phyloP scores from a whole-genome alignment of 495 filamentous ascomycete species.

The Xylaria sp. region DNA sequence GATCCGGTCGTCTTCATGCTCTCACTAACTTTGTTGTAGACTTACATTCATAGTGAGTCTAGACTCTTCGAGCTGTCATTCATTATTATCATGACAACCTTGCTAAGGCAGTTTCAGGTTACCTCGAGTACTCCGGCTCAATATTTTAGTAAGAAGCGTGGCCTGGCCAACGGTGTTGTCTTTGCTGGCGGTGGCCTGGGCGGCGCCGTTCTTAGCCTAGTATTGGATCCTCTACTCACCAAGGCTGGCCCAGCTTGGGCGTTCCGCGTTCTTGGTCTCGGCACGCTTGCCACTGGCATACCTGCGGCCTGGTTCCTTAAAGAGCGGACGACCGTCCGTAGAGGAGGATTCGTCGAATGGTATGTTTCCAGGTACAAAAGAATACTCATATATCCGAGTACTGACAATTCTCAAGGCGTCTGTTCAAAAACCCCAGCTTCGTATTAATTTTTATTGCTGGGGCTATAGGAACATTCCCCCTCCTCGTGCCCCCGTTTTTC shows the following conservation, averaged over 20 bases:
- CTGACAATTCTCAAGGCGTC: constrained; percentile 40
- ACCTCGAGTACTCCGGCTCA: constrained; percentile 59
- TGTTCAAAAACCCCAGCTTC: constrained; percentile 61
- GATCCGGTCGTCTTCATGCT: neutral
- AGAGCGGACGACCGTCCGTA: constrained; percentile 56
- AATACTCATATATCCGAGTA: neutral
- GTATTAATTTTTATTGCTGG: constrained; percentile 58
- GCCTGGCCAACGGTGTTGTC: constrained; percentile 64
- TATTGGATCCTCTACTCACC: constrained; percentile 54
- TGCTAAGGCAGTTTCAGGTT: constrained; percentile 39
- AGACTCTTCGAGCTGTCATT: neutral
- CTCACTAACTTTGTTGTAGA: constrained; percentile 5
- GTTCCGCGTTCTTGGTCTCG: constrained; percentile 57
- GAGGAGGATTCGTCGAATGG: constrained; percentile 59
- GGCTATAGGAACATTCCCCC: constrained; percentile 65
- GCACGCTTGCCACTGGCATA: constrained; percentile 45
- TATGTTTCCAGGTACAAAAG: constrained; percentile 22
- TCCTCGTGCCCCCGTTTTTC: constrained; percentile 68
- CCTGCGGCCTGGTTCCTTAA: constrained; percentile 65
- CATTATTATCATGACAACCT: neutral
- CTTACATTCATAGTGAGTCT: constrained; percentile 27
- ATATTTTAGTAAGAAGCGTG: constrained; percentile 62
- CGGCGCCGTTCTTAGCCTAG: constrained; percentile 57
- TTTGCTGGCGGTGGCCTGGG: constrained; percentile 62
- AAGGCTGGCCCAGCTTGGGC: constrained; percentile 60